phyloP scores from a whole-genome alignment of 1,284 basidiomycete species.

The Mycosarcoma maydis region DNA sequence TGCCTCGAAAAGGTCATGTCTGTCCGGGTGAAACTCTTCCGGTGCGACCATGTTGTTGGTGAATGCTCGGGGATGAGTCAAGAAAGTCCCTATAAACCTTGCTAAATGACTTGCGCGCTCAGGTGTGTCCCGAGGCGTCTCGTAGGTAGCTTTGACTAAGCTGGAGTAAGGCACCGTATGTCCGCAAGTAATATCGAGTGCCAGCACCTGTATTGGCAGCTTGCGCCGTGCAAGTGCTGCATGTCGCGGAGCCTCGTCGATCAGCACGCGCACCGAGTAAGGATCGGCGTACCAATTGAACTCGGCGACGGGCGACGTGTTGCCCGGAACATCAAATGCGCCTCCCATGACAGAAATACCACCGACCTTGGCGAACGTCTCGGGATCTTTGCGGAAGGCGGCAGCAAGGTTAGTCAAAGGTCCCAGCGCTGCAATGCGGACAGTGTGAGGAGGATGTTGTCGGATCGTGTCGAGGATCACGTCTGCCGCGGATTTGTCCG shows the following conservation, averaged over 20 bases:
- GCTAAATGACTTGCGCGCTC: slow-evolving; percentile 28
- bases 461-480: slow-evolving; percentile 77
- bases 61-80: slow-evolving; percentile 56
- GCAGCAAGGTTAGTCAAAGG: slow-evolving; percentile 87
- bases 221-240: slow-evolving; percentile 14
- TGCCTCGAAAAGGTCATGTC: slow-evolving; percentile 58
- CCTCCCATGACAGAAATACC: slow-evolving; percentile 93
- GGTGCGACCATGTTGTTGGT: slow-evolving; percentile 58
- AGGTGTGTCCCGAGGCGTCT: slow-evolving; percentile 17
- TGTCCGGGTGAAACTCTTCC: slow-evolving; percentile 51
- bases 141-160: slow-evolving; percentile 46
- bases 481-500: slow-evolving; percentile 72
- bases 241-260: slow-evolving; percentile 49
- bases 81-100: slow-evolving; percentile 52
- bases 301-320: slow-evolving; percentile 74
- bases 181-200: slow-evolving; percentile 56
- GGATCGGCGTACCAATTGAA: slow-evolving; percentile 96
- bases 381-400: slow-evolving; percentile 74
- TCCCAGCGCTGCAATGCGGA: slow-evolving; percentile 86
- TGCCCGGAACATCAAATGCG: slow-evolving; percentile 91
- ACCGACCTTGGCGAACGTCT: slow-evolving; percentile 72
- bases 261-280: slow-evolving; percentile 73
- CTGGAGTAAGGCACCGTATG: slow-evolving; percentile 59
- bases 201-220: slow-evolving; percentile 56
- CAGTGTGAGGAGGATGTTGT: slow-evolving; percentile 72